Percentiles rank a stretch among this genome's conserved stretches.
phyloP scores from a whole-genome alignment of 768 basidiomycete genomes.

The Lactifluus piperatus region DNA sequence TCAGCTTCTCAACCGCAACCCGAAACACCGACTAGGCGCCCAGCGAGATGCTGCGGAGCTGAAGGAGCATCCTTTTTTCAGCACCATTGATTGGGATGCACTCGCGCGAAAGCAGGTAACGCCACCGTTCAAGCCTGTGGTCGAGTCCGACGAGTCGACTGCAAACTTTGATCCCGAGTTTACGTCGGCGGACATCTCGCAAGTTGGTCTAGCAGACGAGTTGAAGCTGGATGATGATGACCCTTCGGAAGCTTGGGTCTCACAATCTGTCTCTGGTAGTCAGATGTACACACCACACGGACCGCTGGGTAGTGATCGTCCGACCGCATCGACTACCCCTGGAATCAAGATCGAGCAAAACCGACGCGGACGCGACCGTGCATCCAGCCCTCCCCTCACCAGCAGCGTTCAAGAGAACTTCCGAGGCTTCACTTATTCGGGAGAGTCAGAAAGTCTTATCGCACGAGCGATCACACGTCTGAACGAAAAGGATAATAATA shows the following conservation, averaged over 20 bases:
- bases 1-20: constrained; percentile 95
- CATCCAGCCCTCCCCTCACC: constrained; percentile 53
- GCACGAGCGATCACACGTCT: constrained; percentile 36
- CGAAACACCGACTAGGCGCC: constrained; percentile 93
- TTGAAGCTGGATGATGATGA: constrained; percentile 43
- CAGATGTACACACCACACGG: constrained; percentile 62
- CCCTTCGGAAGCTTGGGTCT: constrained; percentile 62
- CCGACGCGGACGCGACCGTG: constrained; percentile 32
- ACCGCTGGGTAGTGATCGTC: constrained; percentile 47
- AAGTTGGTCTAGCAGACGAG: constrained; percentile 44
- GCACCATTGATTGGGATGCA: constrained; percentile 83
- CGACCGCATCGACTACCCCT: constrained; percentile 12
- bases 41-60: constrained; percentile 85
- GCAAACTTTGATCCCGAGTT: constrained; percentile 98
- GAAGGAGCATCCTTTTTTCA: constrained; percentile 94
- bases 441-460: constrained; percentile 51
- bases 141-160: constrained; percentile 97
- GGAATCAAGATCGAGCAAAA: constrained; percentile 15
- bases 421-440: constrained; percentile 85
- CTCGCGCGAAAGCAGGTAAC: constrained; percentile 83
- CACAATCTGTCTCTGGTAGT: constrained; percentile 26
- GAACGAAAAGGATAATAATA: constrained; percentile 23
- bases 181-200: constrained; percentile 81
- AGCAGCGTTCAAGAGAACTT: constrained; percentile 95
- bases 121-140: constrained; percentile 95